These are phyloP conservation scores for Strigomonas culicis DNA, from an alignment of 208 protist species.

Conservation along the genomic window DNA sequence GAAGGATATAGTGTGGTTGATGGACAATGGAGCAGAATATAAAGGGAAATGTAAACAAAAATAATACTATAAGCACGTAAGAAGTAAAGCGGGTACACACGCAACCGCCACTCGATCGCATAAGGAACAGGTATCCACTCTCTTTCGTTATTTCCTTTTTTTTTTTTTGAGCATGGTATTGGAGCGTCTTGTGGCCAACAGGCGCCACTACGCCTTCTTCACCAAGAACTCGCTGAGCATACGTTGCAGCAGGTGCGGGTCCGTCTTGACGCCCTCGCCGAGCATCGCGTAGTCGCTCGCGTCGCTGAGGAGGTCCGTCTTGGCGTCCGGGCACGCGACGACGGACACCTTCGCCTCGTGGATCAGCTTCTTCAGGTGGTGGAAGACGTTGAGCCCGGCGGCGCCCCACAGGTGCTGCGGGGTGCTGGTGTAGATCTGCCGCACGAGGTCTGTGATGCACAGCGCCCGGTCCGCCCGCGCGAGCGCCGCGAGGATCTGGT, in stretches of 20 bases:
- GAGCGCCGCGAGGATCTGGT: slow-evolving; percentile 48
- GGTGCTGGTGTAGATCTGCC: slow-evolving; percentile 37
- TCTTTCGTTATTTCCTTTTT: not conserved
- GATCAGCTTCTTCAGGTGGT: slow-evolving; percentile 60
- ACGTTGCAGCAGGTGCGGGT: slow-evolving; percentile 17
- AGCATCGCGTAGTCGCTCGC: slow-evolving; percentile 41
- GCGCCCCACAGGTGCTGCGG: slow-evolving; percentile 36
- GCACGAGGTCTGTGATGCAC: slow-evolving; percentile 37
- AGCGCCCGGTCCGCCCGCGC: slow-evolving; percentile 13
- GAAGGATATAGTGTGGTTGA: no score
- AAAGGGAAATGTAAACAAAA: no score
- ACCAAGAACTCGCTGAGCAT: slow-evolving; percentile 37
- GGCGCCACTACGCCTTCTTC: slow-evolving; percentile 1
- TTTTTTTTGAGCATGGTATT: no score
- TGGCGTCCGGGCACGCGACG: slow-evolving; percentile 15
- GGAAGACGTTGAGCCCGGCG: slow-evolving; percentile 55
- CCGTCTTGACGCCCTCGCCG: slow-evolving; percentile 30
- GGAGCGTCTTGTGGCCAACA: no score
- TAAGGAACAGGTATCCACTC: not conserved
- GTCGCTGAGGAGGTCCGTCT: slow-evolving; percentile 26
- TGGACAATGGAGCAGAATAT: no score
- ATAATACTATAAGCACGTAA: no score
- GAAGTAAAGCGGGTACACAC: no score
- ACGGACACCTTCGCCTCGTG: slow-evolving; percentile 29
- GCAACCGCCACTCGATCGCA: no score